Base-by-base conservation (phyloP, 2,329 filamentous ascomycete species). In the Nigrospora oryzae region DNA sequence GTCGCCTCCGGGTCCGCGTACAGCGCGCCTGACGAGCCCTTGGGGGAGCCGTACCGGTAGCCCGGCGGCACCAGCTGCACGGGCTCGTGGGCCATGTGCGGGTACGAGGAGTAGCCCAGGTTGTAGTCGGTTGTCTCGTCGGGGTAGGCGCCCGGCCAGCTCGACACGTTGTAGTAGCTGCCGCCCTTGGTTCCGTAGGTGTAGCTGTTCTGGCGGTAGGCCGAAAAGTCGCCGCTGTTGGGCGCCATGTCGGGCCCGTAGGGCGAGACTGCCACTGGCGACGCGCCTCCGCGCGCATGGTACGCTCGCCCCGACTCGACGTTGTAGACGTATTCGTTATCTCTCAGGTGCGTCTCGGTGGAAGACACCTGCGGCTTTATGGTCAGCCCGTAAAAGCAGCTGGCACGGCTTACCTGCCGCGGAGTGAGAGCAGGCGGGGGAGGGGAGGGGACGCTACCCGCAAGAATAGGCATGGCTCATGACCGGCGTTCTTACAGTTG, bases 401-500 rank as follows among this genome's bases (percentile, higher is more conserved):
- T 14, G 34, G 34, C 14, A 14, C 6, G 19, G 14, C 28, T 1
- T 17, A 33, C 16, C 8, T 14, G 23, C 2, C 3, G 13, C 3
- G 14, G 2, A 40, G 2, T 28, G 1, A 23, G 38, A 28, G 36
- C 40, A 42, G 34, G 43, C 44, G 34, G 48, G 40, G 34, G 43
- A 45, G 34, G 48, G 40, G 43, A 36, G 35, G 44, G 28, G 5
- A 17, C 56, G 65, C 59, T 73, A 95, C 91, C 64, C 91, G 77
- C 51, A 94, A 70, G 58, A 95, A 96, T 46, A 83, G 78, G 61
- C 91, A 96, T 6, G 74, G 69, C 17, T 83, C 77, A 23, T 76
- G 69, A 12, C 85, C 84, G 43, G 90, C 84, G 49, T 73, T 80
- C 56, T 81, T 84, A 70, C 91, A 97, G 63, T 90, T 95, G 11